Base-by-base conservation (phyloP, 2,329 filamentous ascomycete species). In the Penicillium olsonii region DNA sequence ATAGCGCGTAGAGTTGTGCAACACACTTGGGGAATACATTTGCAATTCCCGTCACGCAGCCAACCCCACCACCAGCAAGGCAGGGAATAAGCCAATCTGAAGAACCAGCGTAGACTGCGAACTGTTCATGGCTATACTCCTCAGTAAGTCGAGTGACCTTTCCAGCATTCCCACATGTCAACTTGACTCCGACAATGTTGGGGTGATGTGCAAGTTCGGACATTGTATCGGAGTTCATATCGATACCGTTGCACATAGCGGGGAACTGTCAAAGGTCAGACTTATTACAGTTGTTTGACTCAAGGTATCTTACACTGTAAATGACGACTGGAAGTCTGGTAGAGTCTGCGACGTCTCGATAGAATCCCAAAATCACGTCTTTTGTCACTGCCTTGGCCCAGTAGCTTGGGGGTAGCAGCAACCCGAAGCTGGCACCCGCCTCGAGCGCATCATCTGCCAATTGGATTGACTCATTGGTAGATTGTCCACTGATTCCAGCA, bases 1-100 rank as follows among this genome's bases (percentile, higher is more conserved):
- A 78, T 0, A 76, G 53, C 24, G 73, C 68, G 45, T 72, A 78
- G 0, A 78, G 59, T 1, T 57, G 64, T 0, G 74, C 64, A 0
- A 72, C 74, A 1, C 69, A 69, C 19, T 70, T 67, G 0, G 77
- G 76, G 42, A 78, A 79, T 8, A 79, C 67, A 44, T 76, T 77
- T 3, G 75, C 77, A 64, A 76, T 72, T 2, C 69, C 76, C 15
- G 69, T 77, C 10, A 75, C 75, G 52, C 74, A 78, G 18, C 68
- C 77, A 22, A 65, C 71, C 37, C 68, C 75, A 8, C 69, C 72
- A 0, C 64, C 67, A 9, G 68, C 61, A 4, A 77, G 61, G 0
- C 71, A 70, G 1, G 74, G 73, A 1, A 76, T 59, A 0, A 77
- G 60, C 52, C 73, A 76, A 52, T 78, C 75, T 10, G 68, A 73